These are phyloP conservation scores for Calonectria leucothoes DNA, from an alignment of 2,329 filamentous ascomycete genomes.

Conservation along the genomic window DNA sequence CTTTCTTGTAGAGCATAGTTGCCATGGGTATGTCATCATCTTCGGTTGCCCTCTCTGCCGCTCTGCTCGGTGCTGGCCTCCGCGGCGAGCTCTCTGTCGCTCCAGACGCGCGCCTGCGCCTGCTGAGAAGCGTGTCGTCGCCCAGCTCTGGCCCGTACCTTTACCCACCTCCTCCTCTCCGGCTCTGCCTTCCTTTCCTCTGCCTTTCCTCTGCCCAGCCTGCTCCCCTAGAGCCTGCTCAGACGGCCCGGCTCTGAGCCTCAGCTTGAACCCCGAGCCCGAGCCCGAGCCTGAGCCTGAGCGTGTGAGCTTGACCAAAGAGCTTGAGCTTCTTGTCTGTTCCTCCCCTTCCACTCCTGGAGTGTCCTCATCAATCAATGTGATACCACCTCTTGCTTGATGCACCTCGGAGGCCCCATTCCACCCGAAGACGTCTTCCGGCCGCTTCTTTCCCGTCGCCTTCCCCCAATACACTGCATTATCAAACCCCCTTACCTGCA, in stretches of 20 bases:
- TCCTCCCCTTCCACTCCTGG: conserved; percentile 41
- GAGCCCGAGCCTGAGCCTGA: conserved; percentile 24
- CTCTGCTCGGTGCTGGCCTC: neutral
- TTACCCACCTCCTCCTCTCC: neutral
- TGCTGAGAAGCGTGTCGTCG: conserved; percentile 31
- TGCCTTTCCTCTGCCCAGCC: neutral
- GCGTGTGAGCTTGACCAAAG: conserved; percentile 24
- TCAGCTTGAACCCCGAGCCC: conserved; percentile 35
- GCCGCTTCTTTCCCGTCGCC: conserved; percentile 45
- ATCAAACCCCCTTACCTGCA: conserved; percentile 57
- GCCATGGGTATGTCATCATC: conserved; percentile 44
- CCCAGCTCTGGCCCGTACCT: conserved; percentile 20
- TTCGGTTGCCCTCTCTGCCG: conserved; percentile 27
- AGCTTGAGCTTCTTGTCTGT: conserved; percentile 11
- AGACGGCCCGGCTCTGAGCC: conserved; percentile 24
- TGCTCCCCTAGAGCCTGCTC: neutral
- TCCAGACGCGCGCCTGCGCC: conserved; percentile 35
- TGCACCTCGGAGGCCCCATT: conserved; percentile 48
- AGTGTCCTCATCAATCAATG: conserved; percentile 48
- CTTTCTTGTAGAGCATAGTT: conserved; percentile 38
- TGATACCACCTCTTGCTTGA: conserved; percentile 49
- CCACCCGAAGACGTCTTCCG: conserved; percentile 43
- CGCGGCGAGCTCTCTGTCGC: conserved; percentile 16
- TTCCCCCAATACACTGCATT: conserved; percentile 48
- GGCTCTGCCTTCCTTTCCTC: neutral